Evolutionary conservation across 2,329 filamentous ascomycete species (phyloP).

Genomic region (Nemania sp.): DNA sequence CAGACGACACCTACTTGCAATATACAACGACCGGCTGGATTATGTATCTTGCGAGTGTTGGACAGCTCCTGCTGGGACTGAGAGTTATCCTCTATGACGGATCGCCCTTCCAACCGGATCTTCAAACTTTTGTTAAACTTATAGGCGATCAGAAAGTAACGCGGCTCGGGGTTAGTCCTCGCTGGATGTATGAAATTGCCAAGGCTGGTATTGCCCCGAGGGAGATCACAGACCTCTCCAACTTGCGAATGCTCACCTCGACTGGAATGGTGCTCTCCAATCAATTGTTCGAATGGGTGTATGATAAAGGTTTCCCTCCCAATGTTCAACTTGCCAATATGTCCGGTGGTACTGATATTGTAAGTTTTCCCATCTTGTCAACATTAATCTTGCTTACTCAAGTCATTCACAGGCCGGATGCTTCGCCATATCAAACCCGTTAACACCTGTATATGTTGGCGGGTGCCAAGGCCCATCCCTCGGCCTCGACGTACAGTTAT

Average conservation of each 20-base stretch:
- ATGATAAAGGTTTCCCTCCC: slow-evolving; percentile 70
- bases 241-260: slow-evolving; percentile 63
- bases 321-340: slow-evolving; percentile 72
- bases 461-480: slow-evolving; percentile 55
- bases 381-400: slow-evolving; percentile 14
- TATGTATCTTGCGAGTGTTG: slow-evolving; percentile 73
- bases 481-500: slow-evolving; percentile 58
- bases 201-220: slow-evolving; percentile 65
- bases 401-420: slow-evolving; percentile 52
- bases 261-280: slow-evolving; percentile 84
- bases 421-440: slow-evolving; percentile 66
- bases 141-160: slow-evolving; percentile 68
- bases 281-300: slow-evolving; percentile 76
- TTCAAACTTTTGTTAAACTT: slow-evolving; percentile 64
- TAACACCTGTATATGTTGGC: slow-evolving; percentile 66
- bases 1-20: slow-evolving; percentile 52
- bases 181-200: slow-evolving; percentile 75
- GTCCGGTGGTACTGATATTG: slow-evolving; percentile 77
- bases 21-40: slow-evolving; percentile 81
- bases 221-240: slow-evolving; percentile 63
- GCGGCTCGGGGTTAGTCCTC: slow-evolving; percentile 73
- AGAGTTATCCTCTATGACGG: slow-evolving; percentile 78
- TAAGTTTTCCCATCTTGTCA: slow-evolving; percentile 41
- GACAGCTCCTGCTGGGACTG: slow-evolving; percentile 61
- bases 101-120: slow-evolving; percentile 74